Percentiles rank a stretch among this genome's conserved stretches.
These are phyloP conservation scores for Hygrocybe coccinea DNA, from an alignment of 768 basidiomycete species.

Conservation along the genomic window DNA sequence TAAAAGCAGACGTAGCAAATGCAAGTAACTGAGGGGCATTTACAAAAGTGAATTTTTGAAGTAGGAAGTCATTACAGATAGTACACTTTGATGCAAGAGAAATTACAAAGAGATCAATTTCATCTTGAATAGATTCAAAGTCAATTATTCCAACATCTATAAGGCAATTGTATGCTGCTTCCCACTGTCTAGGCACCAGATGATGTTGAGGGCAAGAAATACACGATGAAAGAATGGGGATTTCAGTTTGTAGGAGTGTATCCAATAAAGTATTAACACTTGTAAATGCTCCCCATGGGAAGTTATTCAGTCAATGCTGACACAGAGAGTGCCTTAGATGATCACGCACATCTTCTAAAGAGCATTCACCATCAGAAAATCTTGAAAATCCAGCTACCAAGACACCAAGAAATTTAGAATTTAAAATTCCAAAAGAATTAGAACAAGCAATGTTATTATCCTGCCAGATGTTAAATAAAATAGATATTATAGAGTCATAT, in stretches of 20 bases:
- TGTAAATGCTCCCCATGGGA: constrained; percentile 2
- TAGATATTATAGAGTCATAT: constrained; percentile 9
- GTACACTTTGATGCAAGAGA: too few relatives aligned
- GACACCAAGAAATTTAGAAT: not conserved
- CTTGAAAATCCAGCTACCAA: constrained; percentile 2
- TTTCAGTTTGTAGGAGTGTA: not conserved
- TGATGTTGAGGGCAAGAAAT: constrained; percentile 1
- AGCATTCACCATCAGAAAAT: not conserved
- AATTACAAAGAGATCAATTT: too few relatives aligned
- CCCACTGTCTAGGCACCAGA: not conserved
- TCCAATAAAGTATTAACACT: constrained; percentile 1
- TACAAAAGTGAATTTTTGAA: too few relatives aligned
- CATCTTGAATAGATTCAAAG: too few relatives aligned
- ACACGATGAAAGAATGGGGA: not conserved
- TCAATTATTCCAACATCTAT: too few relatives aligned
- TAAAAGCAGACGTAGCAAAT: not conserved
- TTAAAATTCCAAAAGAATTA: not conserved
- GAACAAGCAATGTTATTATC: not conserved
- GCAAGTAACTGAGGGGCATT: not conserved
- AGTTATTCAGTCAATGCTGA: not conserved
- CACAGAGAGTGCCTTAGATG: not conserved
- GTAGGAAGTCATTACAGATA: too few relatives aligned
- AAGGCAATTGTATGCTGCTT: too few relatives aligned
- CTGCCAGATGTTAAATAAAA: constrained; percentile 3
- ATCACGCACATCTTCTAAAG: constrained; percentile 1